Percentiles rank a stretch among this genome's conserved stretches.
Evolutionary conservation across 352 stramenopile species (phyloP).

Genomic region (Plasmopara muralis): DNA sequence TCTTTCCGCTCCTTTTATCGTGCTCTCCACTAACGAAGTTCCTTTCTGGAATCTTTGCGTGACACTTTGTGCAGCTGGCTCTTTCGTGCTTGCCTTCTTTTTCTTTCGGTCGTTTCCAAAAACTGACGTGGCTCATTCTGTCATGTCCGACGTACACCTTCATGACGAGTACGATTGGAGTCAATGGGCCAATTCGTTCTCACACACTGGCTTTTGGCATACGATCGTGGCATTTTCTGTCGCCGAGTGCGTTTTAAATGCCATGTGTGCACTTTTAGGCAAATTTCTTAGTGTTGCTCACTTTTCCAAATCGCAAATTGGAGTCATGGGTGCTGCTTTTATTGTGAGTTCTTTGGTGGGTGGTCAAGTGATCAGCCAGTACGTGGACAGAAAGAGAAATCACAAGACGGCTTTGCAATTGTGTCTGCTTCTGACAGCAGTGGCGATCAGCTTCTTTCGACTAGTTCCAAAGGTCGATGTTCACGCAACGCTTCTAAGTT

Average conservation of each 20-base stretch:
- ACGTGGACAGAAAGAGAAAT: conserved; percentile 53
- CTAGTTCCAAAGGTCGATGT: conserved; percentile 29
- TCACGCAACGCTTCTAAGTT: conserved; percentile 30
- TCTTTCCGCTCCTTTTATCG: conserved; percentile 43
- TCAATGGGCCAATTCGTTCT: conserved; percentile 61
- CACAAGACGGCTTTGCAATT: conserved; percentile 53
- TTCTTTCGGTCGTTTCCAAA: conserved; percentile 46
- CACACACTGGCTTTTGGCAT: conserved; percentile 53
- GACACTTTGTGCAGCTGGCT: conserved; percentile 24
- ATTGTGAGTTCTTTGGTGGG: conserved; percentile 66
- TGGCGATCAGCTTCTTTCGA: conserved; percentile 42
- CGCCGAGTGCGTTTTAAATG: conserved; percentile 61
- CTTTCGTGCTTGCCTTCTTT: conserved; percentile 21
- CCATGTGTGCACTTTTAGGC: conserved; percentile 59
- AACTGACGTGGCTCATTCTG: conserved; percentile 31
- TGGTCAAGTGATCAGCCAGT: conserved; percentile 57
- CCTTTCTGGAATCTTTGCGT: conserved; percentile 44
- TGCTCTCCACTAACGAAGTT: conserved; percentile 28
- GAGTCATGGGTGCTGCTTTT: conserved; percentile 58
- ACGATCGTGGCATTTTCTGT: conserved; percentile 59
- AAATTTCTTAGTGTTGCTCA: conserved; percentile 58
- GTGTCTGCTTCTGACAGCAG: conserved; percentile 43
- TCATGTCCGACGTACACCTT: conserved; percentile 50
- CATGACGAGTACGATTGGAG: conserved; percentile 66
- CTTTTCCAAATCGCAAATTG: conserved; percentile 60